Conservation (phyloP, 164 flowering plant genomes). For the Nelumbo lutea region DNA sequence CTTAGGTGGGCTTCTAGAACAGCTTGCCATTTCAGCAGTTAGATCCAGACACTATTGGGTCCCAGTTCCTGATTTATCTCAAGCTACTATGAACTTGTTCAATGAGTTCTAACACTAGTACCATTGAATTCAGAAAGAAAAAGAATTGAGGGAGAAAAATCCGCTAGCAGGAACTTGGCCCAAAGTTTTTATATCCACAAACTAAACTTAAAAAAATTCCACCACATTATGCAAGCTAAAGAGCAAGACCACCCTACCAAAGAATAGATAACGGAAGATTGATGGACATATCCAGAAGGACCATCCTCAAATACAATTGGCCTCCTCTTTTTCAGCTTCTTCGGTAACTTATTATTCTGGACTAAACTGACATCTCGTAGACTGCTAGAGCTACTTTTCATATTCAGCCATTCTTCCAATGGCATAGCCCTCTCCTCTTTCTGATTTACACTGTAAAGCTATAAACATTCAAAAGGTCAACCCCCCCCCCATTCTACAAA, state of each 20-base stretch:
- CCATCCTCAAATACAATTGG: conserved; percentile 65
- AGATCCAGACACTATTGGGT: too few relatives aligned
- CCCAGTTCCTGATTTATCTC: too few relatives aligned
- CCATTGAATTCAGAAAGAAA: not conserved
- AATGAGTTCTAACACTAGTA: too few relatives aligned
- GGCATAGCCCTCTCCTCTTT: conserved; percentile 91
- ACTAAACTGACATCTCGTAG: conserved; percentile 70
- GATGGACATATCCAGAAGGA: conserved; percentile 58
- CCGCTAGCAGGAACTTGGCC: too few relatives aligned
- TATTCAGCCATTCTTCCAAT: conserved; percentile 76
- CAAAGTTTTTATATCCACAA: not conserved
- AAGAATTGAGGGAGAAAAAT: not conserved
- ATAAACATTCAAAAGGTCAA: too few relatives aligned
- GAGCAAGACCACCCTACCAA: not conserved
- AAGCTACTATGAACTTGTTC: too few relatives aligned
- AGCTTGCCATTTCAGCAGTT: too few relatives aligned
- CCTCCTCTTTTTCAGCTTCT: conserved; percentile 80
- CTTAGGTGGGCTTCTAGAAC: too few relatives aligned
- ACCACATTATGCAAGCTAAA: not conserved
- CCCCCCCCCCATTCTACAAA: too few relatives aligned
- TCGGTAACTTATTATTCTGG: conserved; percentile 62
- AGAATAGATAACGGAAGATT: not conserved
- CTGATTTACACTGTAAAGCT: too few relatives aligned
- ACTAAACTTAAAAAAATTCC: not conserved
- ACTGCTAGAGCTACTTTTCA: conserved; percentile 66